Percentiles rank a stretch among this genome's conserved stretches.
phyloP scores from a whole-genome alignment of 441 rosid genomes.

The Erodium texanum region DNA sequence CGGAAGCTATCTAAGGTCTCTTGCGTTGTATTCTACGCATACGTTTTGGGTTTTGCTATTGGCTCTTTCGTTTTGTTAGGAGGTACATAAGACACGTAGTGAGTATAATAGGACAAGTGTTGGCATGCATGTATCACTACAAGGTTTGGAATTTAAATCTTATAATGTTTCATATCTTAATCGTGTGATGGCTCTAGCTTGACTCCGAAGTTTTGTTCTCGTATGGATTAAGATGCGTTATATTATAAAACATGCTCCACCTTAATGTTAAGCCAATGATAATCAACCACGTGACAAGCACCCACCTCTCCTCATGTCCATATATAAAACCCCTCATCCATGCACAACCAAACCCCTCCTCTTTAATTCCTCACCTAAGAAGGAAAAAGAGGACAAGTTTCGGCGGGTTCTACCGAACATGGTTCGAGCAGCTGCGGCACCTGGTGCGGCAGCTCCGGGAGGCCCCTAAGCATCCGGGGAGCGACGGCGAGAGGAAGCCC shows the following conservation, averaged over 20 bases:
- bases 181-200: too few relatives aligned
- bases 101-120: too few relatives aligned
- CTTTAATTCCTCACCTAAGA: neutral
- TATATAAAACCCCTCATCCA: too few relatives aligned
- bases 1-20: neutral
- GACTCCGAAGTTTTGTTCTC: too few relatives aligned
- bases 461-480: slow-evolving; percentile 33
- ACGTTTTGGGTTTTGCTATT: too few relatives aligned
- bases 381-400: slow-evolving; percentile 26
- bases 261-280: neutral
- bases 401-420: slow-evolving; percentile 41
- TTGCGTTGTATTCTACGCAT: too few relatives aligned
- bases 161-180: too few relatives aligned
- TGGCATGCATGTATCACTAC: too few relatives aligned
- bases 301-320: neutral
- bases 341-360: neutral
- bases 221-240: too few relatives aligned
- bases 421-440: slow-evolving; percentile 51
- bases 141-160: too few relatives aligned
- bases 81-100: too few relatives aligned
- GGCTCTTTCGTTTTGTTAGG: too few relatives aligned
- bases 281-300: neutral
- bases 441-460: slow-evolving; percentile 42
- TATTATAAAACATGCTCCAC: neutral
- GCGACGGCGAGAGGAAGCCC: slow-evolving; percentile 18